Percentiles rank a stretch among this genome's conserved stretches.
Conservation (phyloP, 495 filamentous ascomycete species). For the Jackrogersella multiformis region DNA sequence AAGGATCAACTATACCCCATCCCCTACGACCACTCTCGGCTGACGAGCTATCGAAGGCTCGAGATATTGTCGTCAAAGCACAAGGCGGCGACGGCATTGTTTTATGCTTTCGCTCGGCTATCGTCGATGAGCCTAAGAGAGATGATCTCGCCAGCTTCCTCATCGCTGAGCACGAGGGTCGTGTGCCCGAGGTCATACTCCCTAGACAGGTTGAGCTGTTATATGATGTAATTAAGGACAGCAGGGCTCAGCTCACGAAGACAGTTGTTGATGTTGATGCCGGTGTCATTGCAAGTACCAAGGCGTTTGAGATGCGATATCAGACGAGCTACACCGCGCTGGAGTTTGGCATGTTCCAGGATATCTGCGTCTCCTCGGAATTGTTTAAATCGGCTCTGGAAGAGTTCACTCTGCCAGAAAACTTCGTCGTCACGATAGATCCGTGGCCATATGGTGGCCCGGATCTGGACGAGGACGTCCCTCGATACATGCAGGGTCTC, state of each 20-base stretch:
- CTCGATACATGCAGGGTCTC: constrained; percentile 59
- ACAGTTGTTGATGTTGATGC: constrained; percentile 68
- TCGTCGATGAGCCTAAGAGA: constrained; percentile 71
- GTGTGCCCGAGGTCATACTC: constrained; percentile 57
- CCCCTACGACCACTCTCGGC: constrained; percentile 68
- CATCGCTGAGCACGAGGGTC: constrained; percentile 54
- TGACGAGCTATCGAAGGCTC: constrained; percentile 62
- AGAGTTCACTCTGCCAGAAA: constrained; percentile 69
- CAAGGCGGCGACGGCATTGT: constrained; percentile 39
- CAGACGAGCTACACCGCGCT: constrained; percentile 68
- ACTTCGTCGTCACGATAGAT: constrained; percentile 72
- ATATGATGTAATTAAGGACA: constrained; percentile 70
- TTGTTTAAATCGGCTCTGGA: constrained; percentile 68
- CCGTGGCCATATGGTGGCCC: constrained; percentile 76
- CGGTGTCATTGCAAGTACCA: constrained; percentile 58
- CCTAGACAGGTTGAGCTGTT: constrained; percentile 69
- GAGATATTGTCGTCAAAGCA: constrained; percentile 42
- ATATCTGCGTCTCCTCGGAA: constrained; percentile 66
- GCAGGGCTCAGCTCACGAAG: constrained; percentile 68
- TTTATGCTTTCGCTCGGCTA: constrained; percentile 71
- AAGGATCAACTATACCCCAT: constrained; percentile 51
- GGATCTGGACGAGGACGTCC: constrained; percentile 65
- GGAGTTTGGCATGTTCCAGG: constrained; percentile 71
- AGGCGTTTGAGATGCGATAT: constrained; percentile 64
- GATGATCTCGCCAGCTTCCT: constrained; percentile 59